These are phyloP conservation scores for Rhizomucor pusillus DNA, from an alignment of 371 early-diverging fungal genomes.

Conservation along the genomic window DNA sequence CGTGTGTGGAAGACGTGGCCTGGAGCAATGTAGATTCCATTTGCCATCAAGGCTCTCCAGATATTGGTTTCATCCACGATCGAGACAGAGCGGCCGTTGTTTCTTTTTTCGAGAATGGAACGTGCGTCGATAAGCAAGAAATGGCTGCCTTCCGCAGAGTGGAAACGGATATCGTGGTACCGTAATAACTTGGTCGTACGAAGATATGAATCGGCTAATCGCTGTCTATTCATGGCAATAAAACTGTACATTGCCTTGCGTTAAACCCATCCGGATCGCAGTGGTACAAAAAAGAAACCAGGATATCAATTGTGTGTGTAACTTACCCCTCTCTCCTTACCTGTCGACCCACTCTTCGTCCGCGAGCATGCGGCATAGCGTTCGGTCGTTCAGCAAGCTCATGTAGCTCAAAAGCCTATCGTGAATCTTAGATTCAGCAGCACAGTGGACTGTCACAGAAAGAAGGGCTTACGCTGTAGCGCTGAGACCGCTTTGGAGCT, in stretches of 20 bases:
- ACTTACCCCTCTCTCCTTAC: no score
- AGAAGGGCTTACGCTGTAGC: constrained; percentile 32
- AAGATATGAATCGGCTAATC: constrained; percentile 52
- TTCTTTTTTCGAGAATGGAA: neutral
- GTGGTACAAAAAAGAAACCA: no score
- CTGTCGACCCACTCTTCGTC: constrained; percentile 58
- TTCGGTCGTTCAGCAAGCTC: constrained; percentile 52
- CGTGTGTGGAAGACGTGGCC: constrained; percentile 60
- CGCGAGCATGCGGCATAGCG: constrained; percentile 52
- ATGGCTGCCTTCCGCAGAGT: constrained; percentile 64
- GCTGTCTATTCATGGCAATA: constrained; percentile 52
- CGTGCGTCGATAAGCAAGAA: constrained; percentile 61
- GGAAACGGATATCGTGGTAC: constrained; percentile 43
- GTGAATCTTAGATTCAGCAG: neutral
- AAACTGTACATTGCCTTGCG: constrained; percentile 42
- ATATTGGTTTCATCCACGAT: constrained; percentile 32
- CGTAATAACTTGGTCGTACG: constrained; percentile 35
- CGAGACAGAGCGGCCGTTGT: constrained; percentile 8
- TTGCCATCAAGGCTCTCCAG: constrained; percentile 42
- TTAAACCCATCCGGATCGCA: no score
- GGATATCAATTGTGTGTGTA: no score
- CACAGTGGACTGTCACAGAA: neutral
- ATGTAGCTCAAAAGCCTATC: constrained; percentile 53
- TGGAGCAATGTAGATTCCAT: constrained; percentile 62
- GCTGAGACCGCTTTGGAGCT: constrained; percentile 33